Base-by-base conservation (phyloP, 139 green algal genomes). In the Mesotaenium endlicherianum region DNA sequence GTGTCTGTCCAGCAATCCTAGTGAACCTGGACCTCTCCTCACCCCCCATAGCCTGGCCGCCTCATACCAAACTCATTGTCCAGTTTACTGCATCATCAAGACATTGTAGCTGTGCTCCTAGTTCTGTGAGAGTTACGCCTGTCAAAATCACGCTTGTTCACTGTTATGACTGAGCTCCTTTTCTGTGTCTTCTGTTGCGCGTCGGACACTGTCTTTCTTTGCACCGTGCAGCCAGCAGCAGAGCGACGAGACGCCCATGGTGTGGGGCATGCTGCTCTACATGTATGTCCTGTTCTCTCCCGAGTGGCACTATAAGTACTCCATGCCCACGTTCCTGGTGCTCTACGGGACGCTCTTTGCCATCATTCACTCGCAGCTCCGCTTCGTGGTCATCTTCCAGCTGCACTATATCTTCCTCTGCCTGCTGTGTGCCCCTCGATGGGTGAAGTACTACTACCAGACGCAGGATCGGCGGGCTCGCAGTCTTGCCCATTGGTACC, bases 171-270 rank as follows among this genome's bases (percentile, higher is more conserved):
- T n/a, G n/a, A n/a, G n/a, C n/a, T 58, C 49, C 49, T 11, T 16
- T 16, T 58, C 49, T 58, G 11, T 58, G 11, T 58, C 11, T 16
- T 16, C 11, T 58, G 49, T 58, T 16, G n/a, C n/a, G n/a, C n/a
- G n/a, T n/a, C n/a, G n/a, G n/a, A n/a, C n/a, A n/a, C n/a, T n/a
- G n/a, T n/a, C n/a, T n/a, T n/a, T n/a, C n/a, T n/a, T n/a, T n/a
- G n/a, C n/a, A n/a, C n/a, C n/a, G 11, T 75, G 64, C 64, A 75
- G 64, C 11, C 64, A 75, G 64, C 64, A 75, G 14, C 64, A 75
- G 16, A 75, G 64, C 14, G 64, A 75, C 38, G 64, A 75, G 64
- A 75, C 64, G 11, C 64, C 64, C 11, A 75, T 75, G 64, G 64
- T 75, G 11, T 75, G 64, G 64, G 38, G 11, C 11, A 43, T 43